Evolutionary conservation across 2,329 filamentous ascomycete genomes (phyloP), one percentile per base, ranked within the genome.

Genomic region (Whalleya microplaca): DNA sequence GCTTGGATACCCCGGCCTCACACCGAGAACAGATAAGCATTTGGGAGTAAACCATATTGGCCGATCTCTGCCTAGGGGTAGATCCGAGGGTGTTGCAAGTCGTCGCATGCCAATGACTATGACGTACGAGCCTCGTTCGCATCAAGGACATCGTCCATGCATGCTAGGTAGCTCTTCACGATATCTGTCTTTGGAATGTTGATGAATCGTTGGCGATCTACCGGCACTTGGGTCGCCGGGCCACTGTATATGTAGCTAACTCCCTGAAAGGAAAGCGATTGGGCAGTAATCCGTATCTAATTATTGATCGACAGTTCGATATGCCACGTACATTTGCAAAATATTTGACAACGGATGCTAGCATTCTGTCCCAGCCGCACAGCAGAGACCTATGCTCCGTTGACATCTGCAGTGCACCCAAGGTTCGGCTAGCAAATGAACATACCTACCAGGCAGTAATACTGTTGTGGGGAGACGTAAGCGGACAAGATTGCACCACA

Each of bases 321-420:
- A 42, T 43, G 44, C 32, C 48, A 53, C 32, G 46, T 50, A 50
- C 42, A 37, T 41, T 48, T 51, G 41, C 19, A 23, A 37, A 42
- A 32, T 10, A 45, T 49, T 21, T 23, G 20, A 42, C 44, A 57
- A 48, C 27, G 37, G 43, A 21, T 50, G 42, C 32, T 14, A 45
- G 41, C 53, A 48, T 37, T 44, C 12, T 32, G 32, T 18, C 41
- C n/a, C 18, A 18, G 52, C 58, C 45, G 43, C 27, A 58, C 58
- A 48, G 19, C 50, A 43, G 42, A 43, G 32, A 49, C n/a, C n/a
- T n/a, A n/a, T 61, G 57, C 43, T 48, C 47, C 40, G 44, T 60
- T 54, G 60, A 56, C 54, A 37, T 53, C 55, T 56, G 60, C 43
- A 47, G 57, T 54, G 32, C 49, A 50, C 44, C 52, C 44, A 53